These are phyloP conservation scores for Wallacemonas rigidus DNA, from an alignment of 208 protist genomes.

Conservation along the genomic window DNA sequence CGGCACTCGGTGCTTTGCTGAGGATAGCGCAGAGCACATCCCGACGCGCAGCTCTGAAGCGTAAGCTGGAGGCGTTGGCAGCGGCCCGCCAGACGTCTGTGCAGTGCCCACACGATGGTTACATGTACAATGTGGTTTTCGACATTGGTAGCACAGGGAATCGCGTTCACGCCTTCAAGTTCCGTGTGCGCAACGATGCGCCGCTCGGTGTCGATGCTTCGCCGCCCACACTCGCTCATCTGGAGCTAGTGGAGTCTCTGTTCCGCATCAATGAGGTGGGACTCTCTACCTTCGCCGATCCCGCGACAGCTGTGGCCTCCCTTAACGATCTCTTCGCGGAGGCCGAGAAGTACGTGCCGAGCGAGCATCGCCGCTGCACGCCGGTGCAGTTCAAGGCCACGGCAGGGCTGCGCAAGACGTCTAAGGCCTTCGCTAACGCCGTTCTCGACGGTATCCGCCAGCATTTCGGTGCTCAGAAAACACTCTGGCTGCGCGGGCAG, in stretches of 20 bases:
- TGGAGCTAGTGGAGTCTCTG: constrained; percentile 52
- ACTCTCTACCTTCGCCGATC: constrained; percentile 33
- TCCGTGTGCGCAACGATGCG: constrained; percentile 18
- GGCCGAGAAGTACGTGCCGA: constrained; percentile 42
- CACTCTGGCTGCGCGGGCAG: constrained; percentile 54
- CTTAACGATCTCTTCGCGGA: constrained; percentile 39
- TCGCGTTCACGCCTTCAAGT: constrained; percentile 84
- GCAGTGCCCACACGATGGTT: constrained; percentile 4
- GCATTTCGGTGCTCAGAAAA: constrained; percentile 21
- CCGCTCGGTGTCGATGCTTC: background rate
- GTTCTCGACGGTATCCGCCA: constrained; percentile 40
- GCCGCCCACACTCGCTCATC: constrained; percentile 16
- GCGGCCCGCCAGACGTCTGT: background rate
- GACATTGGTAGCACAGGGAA: constrained; percentile 88
- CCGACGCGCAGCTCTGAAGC: background rate
- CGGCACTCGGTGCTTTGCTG: background rate
- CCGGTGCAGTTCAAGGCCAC: constrained; percentile 75
- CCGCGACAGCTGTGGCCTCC: constrained; percentile 29
- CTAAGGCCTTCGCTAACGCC: constrained; percentile 28
- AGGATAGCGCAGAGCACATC: background rate
- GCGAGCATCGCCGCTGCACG: constrained; percentile 41
- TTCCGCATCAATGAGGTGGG: constrained; percentile 56
- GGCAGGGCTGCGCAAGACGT: constrained; percentile 63
- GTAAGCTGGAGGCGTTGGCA: background rate
- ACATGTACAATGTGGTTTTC: constrained; percentile 78